These are phyloP conservation scores for Epichloe sp. DNA, from an alignment of 2,329 filamentous ascomycete genomes.

Conservation along the genomic window DNA sequence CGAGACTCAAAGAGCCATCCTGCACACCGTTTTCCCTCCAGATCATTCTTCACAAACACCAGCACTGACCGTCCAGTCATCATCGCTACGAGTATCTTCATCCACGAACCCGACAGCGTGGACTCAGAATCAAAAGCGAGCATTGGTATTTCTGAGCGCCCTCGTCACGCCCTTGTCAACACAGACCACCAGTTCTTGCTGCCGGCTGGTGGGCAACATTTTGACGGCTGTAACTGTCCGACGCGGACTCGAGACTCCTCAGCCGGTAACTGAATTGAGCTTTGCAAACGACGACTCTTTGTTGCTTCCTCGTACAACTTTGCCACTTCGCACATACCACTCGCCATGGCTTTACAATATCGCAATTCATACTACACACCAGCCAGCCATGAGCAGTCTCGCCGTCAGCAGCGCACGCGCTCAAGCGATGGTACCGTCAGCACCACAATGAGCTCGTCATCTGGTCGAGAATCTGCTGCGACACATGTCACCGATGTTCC, in stretches of 20 bases:
- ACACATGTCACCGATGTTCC: constrained; percentile 85
- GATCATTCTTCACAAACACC: background rate
- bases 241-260: constrained; percentile 1
- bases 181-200: background rate
- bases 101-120: background rate
- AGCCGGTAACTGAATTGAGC: background rate
- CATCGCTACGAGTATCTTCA: constrained; percentile 1
- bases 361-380: constrained; percentile 40
- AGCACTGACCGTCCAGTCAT: background rate
- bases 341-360: constrained; percentile 39
- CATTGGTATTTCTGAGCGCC: background rate
- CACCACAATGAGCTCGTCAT: constrained; percentile 66
- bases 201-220: constrained; percentile 2
- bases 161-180: background rate
- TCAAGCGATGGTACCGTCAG: constrained; percentile 84
- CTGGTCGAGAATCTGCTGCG: constrained; percentile 61
- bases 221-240: background rate
- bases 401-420: constrained; percentile 42
- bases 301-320: background rate
- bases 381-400: constrained; percentile 23
- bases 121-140: background rate
- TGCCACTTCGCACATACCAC: background rate
- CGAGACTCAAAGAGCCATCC: constrained; percentile 1
- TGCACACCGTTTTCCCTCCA: background rate
- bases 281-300: background rate